phyloP scores from a whole-genome alignment of 2,329 filamentous ascomycete genomes.

The Colletotrichum gloeosporioides region DNA sequence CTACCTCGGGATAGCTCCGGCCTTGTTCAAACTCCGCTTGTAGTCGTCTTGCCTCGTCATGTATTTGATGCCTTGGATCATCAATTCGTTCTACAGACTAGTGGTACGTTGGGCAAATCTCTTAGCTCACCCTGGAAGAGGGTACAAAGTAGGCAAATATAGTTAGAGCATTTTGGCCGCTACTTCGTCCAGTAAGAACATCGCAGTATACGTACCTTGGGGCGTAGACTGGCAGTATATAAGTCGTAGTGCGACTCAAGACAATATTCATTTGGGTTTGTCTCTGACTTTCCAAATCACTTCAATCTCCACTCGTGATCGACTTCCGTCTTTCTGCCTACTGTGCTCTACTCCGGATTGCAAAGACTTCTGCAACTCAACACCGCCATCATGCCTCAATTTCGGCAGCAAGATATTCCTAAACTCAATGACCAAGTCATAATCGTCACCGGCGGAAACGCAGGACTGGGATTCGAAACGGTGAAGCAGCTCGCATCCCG shows the following conservation, averaged over 20 bases:
- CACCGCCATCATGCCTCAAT: background rate
- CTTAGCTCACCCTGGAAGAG: too few species aligned
- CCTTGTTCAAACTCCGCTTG: background rate
- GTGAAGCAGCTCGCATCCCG: conserved; percentile 33
- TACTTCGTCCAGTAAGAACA: too few species aligned
- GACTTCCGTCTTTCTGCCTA: fast-evolving
- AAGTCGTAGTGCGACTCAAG: too few species aligned
- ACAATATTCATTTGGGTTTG: too few species aligned
- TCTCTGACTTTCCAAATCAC: background rate
- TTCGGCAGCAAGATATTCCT: conserved; percentile 38
- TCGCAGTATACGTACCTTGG: too few species aligned
- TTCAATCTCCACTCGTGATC: background rate
- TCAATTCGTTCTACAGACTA: too few species aligned
- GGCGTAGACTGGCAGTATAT: too few species aligned
- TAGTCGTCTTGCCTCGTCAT: background rate
- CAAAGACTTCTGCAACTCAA: background rate
- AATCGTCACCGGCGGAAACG: conserved; percentile 54
- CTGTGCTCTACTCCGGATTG: background rate
- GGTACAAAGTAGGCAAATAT: too few species aligned
- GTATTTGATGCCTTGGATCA: background rate
- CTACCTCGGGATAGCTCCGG: background rate
- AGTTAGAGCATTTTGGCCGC: too few species aligned
- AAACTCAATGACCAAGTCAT: conserved; percentile 53
- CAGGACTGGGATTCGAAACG: background rate
- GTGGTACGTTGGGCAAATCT: too few species aligned